Conservation (phyloP, 2,329 filamentous ascomycete genomes). For the Aspergillus costaricaensis region DNA sequence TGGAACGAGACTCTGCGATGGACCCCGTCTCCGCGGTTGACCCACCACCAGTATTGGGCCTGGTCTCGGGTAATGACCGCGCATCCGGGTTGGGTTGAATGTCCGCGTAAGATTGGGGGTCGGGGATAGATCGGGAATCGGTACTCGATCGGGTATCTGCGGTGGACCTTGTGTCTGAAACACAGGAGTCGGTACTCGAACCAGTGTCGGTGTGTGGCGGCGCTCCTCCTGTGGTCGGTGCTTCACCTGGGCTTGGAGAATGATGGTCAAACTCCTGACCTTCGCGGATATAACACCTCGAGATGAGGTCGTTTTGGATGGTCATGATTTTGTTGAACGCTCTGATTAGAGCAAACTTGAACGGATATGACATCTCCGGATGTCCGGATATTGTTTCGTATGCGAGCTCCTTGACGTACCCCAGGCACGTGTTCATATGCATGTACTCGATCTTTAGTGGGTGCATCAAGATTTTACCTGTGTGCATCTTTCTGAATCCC, state of each 20-base stretch:
- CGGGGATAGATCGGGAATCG: background rate
- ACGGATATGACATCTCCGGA: constrained; percentile 12
- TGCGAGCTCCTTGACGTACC: constrained; percentile 11
- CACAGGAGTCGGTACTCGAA: background rate
- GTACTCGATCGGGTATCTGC: background rate
- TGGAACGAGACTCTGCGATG: background rate
- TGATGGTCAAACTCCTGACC: constrained; percentile 7
- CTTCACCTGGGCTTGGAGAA: background rate
- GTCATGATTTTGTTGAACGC: constrained; percentile 14
- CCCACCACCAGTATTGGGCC: background rate
- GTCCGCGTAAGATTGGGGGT: background rate
- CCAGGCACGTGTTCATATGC: constrained; percentile 17
- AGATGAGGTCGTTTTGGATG: constrained; percentile 17
- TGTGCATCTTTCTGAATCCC: constrained; percentile 14
- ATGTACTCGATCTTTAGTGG: constrained; percentile 17
- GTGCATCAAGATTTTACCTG: constrained; percentile 14
- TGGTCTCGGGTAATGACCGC: background rate
- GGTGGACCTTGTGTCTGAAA: background rate
- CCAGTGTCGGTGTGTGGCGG: background rate
- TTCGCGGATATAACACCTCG: constrained; percentile 13
- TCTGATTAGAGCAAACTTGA: constrained; percentile 14
- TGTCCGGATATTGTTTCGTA: constrained; percentile 13
- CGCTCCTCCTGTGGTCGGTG: background rate
- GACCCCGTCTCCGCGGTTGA: background rate
- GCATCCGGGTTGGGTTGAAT: constrained; percentile 2